Base-by-base conservation (phyloP, 768 basidiomycete genomes). In the Macrolepiota fuliginosa region DNA sequence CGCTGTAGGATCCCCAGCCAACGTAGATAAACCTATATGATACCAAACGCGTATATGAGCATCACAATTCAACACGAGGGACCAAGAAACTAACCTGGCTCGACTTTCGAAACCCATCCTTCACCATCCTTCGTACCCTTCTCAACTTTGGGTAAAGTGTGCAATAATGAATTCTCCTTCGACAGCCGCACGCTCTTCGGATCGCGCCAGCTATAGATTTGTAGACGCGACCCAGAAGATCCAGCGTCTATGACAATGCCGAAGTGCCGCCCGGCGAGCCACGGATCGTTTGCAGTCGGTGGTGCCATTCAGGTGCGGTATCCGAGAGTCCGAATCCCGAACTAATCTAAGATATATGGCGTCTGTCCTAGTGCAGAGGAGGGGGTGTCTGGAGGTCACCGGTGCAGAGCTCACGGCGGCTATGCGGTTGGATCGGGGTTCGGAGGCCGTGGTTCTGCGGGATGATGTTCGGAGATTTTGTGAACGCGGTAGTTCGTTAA, bases 181-280 rank as follows among this genome's bases (percentile, higher is more conserved):
- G 82, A 78, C 47, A 87, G 78, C 2, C 65, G 66, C 17, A 79
- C 68, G 7, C 80, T 72, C 60, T 84, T 81, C 22, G 96, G 90
- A 72, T 98, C 90, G 64, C 84, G 84, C 97, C 96, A 99, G 72
- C 92, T 94, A 77, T 99, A 98, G 67, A 98, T 94, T 73, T 98
- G 96, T 37, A 98, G 79, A 57, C 97, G 81, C 4, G 96, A 98
- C 29, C 97, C 97, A 24, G 95, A 98, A 72, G 95, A 97, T 63
- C 97, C 97, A 71, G 97, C 97, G 79, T 99, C 97, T 74, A 99
- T 93, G 64, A 98, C 95, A 62, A 98, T 84, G 62, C 93, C 94
- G 74, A 94, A 96, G 68, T 89, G 87, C 66, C 94, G 87, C 58
- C 86, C 86, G 62, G 82, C 76, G 59, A 91, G 82, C 92, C 92